Evolutionary conservation across 2,329 filamentous ascomycete genomes (phyloP).

Genomic region (Hymenotorrendiella dingleyae): DNA sequence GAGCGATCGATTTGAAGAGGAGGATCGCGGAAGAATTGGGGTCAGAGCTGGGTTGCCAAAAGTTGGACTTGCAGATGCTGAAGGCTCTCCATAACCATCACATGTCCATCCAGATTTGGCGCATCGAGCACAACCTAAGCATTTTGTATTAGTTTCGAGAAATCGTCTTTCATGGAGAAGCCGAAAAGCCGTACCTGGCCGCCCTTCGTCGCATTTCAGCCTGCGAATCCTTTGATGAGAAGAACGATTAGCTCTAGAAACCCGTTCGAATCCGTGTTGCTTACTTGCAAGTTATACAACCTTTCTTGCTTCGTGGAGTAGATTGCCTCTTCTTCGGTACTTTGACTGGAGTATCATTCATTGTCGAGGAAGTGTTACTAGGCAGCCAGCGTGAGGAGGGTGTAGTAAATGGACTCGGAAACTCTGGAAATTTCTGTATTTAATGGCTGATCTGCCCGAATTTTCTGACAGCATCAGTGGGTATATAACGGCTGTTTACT

Average conservation of each 20-base stretch:
- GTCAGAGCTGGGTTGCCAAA: background rate
- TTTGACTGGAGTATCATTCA: constrained; percentile 6
- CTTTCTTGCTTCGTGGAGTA: constrained; percentile 37
- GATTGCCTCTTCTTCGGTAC: constrained; percentile 12
- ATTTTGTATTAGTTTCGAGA: background rate
- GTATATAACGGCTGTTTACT: no score
- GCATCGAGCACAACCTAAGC: constrained; percentile 20
- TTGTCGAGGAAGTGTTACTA: background rate
- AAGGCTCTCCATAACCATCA: constrained; percentile 22
- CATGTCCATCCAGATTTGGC: constrained; percentile 24
- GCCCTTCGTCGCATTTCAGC: constrained; percentile 28
- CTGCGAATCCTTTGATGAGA: constrained; percentile 24
- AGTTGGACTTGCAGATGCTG: background rate
- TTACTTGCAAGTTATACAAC: constrained; percentile 63
- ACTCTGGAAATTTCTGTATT: no score
- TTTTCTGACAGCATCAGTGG: no score
- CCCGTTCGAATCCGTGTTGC: constrained; percentile 26
- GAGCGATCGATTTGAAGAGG: background rate
- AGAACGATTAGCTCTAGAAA: background rate
- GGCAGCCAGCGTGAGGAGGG: background rate
- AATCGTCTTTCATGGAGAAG: no score
- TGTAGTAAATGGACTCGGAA: no score
- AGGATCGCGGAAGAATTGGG: constrained; percentile 8
- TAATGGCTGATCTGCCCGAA: no score
- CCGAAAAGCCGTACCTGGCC: constrained; percentile 11